These are phyloP conservation scores for Aphanomyces euteiches DNA, from an alignment of 352 stramenopile genomes.

Conservation along the genomic window DNA sequence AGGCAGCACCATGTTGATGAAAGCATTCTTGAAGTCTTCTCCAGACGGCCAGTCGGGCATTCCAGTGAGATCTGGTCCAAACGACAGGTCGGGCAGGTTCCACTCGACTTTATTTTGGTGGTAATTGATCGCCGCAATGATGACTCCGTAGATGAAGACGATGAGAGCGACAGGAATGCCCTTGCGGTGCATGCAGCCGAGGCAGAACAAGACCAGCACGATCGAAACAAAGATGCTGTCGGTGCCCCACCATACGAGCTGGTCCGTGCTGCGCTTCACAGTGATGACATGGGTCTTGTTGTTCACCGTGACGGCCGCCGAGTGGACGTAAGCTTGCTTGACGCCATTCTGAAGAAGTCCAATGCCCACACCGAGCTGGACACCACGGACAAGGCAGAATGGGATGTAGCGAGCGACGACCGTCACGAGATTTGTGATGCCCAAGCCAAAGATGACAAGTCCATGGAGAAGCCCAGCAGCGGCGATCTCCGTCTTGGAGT, in stretches of 20 bases:
- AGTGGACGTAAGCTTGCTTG: conserved; percentile 52
- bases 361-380: conserved; percentile 89
- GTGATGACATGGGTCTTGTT: conserved; percentile 19
- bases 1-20: conserved; percentile 85
- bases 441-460: conserved; percentile 63
- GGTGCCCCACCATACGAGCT: conserved; percentile 54
- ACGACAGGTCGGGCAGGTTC: conserved; percentile 46
- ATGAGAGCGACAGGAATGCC: conserved; percentile 60
- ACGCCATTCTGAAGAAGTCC: conserved; percentile 84
- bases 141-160: conserved; percentile 69
- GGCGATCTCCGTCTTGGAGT: conserved; percentile 71
- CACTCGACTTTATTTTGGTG: conserved; percentile 43
- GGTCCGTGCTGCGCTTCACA: conserved; percentile 14
- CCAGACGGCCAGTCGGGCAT: conserved; percentile 47
- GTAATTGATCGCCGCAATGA: conserved; percentile 59
- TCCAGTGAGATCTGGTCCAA: conserved; percentile 57
- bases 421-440: conserved; percentile 86
- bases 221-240: conserved; percentile 66
- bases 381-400: conserved; percentile 81
- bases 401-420: conserved; percentile 85
- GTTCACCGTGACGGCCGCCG: conserved; percentile 35
- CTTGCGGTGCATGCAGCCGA: conserved; percentile 57
- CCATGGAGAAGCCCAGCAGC: conserved; percentile 85
- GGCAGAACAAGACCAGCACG: conserved; percentile 65
- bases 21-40: conserved; percentile 61